These are phyloP conservation scores for Evernia prunastri DNA, from an alignment of 495 filamentous ascomycete species.

Conservation along the genomic window DNA sequence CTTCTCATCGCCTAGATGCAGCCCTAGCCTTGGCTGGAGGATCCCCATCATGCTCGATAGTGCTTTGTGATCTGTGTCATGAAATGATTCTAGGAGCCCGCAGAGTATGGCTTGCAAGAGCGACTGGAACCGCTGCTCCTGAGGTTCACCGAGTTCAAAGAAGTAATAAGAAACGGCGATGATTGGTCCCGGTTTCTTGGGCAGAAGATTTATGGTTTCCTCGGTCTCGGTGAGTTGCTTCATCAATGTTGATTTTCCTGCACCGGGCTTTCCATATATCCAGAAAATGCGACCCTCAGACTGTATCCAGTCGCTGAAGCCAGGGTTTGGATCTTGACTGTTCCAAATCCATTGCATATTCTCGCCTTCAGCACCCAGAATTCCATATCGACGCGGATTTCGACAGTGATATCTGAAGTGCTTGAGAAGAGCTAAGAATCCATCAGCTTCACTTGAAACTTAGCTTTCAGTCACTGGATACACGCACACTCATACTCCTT, in stretches of 20 bases:
- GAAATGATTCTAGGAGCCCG: neutral
- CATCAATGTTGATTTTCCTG: slow-evolving; percentile 10
- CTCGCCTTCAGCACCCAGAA: neutral
- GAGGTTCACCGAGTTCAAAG: slow-evolving; percentile 4
- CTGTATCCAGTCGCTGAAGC: slow-evolving; percentile 7
- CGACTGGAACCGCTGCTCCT: neutral
- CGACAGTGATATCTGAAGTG: neutral
- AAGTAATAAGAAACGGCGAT: slow-evolving; percentile 4
- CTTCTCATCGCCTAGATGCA: neutral
- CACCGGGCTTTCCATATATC: slow-evolving; percentile 7
- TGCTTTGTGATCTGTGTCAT: neutral
- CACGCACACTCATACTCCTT: too few species aligned
- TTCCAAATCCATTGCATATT: slow-evolving; percentile 11
- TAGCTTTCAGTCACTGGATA: too few species aligned
- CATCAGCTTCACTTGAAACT: too few species aligned
- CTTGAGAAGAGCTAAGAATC: neutral
- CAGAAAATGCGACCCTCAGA: slow-evolving; percentile 2
- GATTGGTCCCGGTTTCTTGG: neutral
- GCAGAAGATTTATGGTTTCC: neutral
- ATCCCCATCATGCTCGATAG: neutral
- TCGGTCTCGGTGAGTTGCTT: neutral
- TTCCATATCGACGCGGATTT: neutral
- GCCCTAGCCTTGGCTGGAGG: too few species aligned
- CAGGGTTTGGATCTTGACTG: neutral
- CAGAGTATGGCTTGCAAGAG: slow-evolving; percentile 1